Evolutionary conservation across 306 rosid species (phyloP).

Genomic region (Delonix regia): DNA sequence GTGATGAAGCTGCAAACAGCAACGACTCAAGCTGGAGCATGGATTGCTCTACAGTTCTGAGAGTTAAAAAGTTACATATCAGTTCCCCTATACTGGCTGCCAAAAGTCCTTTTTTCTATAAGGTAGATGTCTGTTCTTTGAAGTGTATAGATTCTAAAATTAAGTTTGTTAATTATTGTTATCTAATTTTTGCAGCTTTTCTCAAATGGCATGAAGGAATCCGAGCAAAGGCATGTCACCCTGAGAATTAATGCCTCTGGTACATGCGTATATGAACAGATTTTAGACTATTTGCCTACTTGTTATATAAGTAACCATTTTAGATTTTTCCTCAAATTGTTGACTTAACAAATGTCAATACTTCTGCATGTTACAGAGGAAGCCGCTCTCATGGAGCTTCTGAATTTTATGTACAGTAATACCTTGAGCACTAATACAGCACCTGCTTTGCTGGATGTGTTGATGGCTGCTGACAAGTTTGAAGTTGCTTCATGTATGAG

Average conservation of each 20-base stretch:
- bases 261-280: constrained; percentile 29
- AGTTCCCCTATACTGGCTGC: constrained; percentile 98
- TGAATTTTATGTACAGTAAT: constrained; percentile 87
- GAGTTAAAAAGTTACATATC: constrained; percentile 79
- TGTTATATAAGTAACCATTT: neutral
- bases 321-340: constrained; percentile 13
- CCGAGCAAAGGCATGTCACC: constrained; percentile 88
- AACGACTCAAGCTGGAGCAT: constrained; percentile 72
- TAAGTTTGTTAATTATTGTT: constrained; percentile 26
- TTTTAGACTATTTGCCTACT: neutral
- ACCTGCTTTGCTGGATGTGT: constrained; percentile 80
- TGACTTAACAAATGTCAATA: constrained; percentile 15
- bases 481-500: constrained; percentile 98
- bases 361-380: constrained; percentile 71
- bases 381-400: constrained; percentile 90
- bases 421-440: constrained; percentile 60
- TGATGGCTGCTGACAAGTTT: constrained; percentile 98
- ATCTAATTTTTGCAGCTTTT: constrained; percentile 59
- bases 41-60: constrained; percentile 71
- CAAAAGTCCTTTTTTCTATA: constrained; percentile 93
- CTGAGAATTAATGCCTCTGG: constrained; percentile 81
- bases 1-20: constrained; percentile 72
- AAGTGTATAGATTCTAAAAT: constrained; percentile 14
- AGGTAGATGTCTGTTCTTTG: constrained; percentile 49
- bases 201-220: constrained; percentile 98